Conservation (phyloP, 1,139 yeast species). For the Taiozyma onychis region DNA sequence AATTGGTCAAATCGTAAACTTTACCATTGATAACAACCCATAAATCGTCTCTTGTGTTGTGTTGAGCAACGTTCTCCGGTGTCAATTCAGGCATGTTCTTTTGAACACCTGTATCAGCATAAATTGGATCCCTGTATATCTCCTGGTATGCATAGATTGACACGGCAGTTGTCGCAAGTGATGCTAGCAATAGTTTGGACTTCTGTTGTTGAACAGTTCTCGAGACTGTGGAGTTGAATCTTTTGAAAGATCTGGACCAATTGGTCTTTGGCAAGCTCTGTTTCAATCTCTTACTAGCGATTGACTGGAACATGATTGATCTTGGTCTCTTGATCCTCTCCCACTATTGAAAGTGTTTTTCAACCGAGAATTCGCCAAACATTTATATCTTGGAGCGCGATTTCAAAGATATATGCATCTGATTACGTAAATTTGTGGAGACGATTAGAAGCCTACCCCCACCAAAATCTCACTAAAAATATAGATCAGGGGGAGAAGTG, state of each 20-base stretch:
- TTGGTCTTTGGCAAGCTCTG: background rate
- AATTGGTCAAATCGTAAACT: constrained; percentile 78
- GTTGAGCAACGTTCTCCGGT: constrained; percentile 45
- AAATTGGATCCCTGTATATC: background rate
- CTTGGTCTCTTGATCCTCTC: background rate
- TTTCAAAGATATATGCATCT: background rate
- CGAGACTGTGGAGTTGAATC: background rate
- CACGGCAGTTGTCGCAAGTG: background rate
- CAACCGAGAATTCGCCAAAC: background rate
- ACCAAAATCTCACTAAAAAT: background rate
- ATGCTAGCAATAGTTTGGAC: background rate
- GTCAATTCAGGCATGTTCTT: constrained; percentile 15
- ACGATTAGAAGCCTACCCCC: background rate
- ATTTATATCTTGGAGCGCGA: background rate
- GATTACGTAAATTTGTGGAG: constrained; percentile 2
- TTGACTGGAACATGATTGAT: background rate
- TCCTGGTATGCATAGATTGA: background rate
- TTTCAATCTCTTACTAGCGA: background rate
- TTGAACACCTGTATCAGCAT: constrained; percentile 2
- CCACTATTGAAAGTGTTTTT: background rate
- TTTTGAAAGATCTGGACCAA: background rate
- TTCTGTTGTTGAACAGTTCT: background rate
- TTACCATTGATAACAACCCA: constrained; percentile 87
- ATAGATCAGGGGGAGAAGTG: background rate
- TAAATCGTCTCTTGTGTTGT: constrained; percentile 65